Base-by-base conservation (phyloP, 306 rosid genomes). In the Phaseolus lunatus region DNA sequence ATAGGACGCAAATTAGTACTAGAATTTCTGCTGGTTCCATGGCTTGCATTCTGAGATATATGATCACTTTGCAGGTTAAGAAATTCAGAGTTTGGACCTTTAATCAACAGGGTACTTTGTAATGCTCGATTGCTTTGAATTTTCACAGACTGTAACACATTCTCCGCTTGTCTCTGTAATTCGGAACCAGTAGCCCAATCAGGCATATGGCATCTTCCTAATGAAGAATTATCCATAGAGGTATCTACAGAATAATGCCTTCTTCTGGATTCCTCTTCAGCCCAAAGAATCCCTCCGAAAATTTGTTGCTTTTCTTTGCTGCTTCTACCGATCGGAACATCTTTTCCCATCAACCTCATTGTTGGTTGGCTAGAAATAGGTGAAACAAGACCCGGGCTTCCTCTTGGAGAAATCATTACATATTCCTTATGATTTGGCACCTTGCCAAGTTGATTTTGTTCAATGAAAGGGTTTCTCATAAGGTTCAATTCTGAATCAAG, bases 341-440 rank as follows among this genome's bases (percentile, higher is more conserved):
- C 98, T 87, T 89, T 91, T 14, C 96, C 96, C 92, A 88, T 90
- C 85, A 93, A 78, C 57, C 96, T 85, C 96, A 88, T 90, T 31
- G 94, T 90, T 81, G 89, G 93, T 56, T 85, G 97, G 78, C 82
- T 70, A 48, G 79, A 76, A 80, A 77, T 75, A 1, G 22, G 77
- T 4, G 76, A 53, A 75, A 35, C 59, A 76, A 66, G 76, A 77
- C 67, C 82, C 29, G 84, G 75, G 81, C 64, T 81, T 76, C 84
- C 88, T 64, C 79, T 76, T 3, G 84, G 83, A 80, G 82, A 76
- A 80, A 66, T 33, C 67, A 56, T 65, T 79, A 70, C 83, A 68
- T 76, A 74, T 71, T 33, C 79, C 53, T 70, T 82, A 62, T 75
- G 85, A 78, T 81, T 82, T 70, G 78, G 76, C 71, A 80, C 26